These are phyloP conservation scores for Colletotrichum phormii DNA, from an alignment of 2,329 filamentous ascomycete genomes.

Conservation along the genomic window DNA sequence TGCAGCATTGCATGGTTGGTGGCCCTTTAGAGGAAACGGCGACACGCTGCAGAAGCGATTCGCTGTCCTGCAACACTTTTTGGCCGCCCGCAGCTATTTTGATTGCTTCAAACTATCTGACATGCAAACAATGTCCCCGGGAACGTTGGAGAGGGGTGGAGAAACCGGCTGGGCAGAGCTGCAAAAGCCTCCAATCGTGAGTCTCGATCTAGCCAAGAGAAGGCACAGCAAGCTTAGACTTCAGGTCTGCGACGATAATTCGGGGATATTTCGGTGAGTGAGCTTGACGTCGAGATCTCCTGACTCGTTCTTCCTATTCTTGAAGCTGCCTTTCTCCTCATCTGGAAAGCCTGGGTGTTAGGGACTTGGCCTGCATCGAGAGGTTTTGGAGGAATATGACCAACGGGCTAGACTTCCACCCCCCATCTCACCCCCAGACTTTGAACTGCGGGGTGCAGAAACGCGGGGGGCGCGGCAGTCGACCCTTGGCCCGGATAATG, in stretches of 20 bases:
- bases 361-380: slow-evolving; percentile 23
- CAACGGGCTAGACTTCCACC: slow-evolving; percentile 1
- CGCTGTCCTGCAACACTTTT: slow-evolving; percentile 17
- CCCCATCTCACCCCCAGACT: slow-evolving; percentile 31
- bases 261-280: slow-evolving; percentile 33
- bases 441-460: slow-evolving; percentile 36
- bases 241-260: slow-evolving; percentile 27
- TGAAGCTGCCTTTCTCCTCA: slow-evolving; percentile 27
- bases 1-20: slow-evolving; percentile 7
- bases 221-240: slow-evolving; percentile 34
- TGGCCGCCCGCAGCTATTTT: slow-evolving; percentile 24
- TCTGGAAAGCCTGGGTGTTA: slow-evolving; percentile 6
- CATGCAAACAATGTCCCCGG: slow-evolving; percentile 18
- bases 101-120: slow-evolving; percentile 19
- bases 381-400: slow-evolving; percentile 14
- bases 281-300: slow-evolving; percentile 26
- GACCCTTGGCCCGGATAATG: slow-evolving; percentile 11
- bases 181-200: slow-evolving; percentile 26
- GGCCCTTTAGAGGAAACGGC: not conserved
- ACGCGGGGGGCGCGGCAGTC: slow-evolving; percentile 25
- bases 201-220: slow-evolving; percentile 28
- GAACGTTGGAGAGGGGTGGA: slow-evolving; percentile 25
- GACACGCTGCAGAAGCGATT: slow-evolving; percentile 23
- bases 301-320: slow-evolving; percentile 19
- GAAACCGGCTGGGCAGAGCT: slow-evolving; percentile 10